Conservation (phyloP, 768 basidiomycete genomes). For the Boletus huronensis region DNA sequence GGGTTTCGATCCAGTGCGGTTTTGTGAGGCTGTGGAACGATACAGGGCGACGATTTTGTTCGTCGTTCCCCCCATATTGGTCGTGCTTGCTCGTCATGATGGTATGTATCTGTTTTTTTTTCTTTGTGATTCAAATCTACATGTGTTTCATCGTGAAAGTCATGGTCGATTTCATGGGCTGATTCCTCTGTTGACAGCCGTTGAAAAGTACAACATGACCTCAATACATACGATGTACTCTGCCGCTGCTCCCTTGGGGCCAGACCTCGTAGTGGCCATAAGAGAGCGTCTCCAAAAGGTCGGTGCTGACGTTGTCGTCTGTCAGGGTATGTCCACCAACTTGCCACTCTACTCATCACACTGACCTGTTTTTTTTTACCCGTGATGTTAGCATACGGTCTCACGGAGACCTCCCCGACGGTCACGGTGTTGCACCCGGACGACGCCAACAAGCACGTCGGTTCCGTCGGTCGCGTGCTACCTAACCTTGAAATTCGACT, state of each 20-base stretch:
- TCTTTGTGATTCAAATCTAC: not conserved
- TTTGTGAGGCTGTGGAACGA: slow-evolving; percentile 61
- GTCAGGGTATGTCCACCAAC: slow-evolving; percentile 44
- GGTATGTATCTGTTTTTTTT: slow-evolving; percentile 38
- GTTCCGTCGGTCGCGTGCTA: slow-evolving; percentile 65
- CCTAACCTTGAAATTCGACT: slow-evolving; percentile 76
- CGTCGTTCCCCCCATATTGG: slow-evolving; percentile 82
- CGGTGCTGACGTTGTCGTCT: slow-evolving; percentile 39
- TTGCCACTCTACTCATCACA: not conserved
- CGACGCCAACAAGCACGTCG: slow-evolving; percentile 47
- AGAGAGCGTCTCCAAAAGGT: slow-evolving; percentile 37
- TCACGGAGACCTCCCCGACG: slow-evolving; percentile 81
- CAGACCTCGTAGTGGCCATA: slow-evolving; percentile 54
- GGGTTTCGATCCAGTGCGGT: slow-evolving; percentile 67
- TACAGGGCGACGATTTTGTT: slow-evolving; percentile 58
- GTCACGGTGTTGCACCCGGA: slow-evolving; percentile 51
- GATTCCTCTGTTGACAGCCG: slow-evolving; percentile 35
- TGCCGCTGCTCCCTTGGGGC: slow-evolving; percentile 80
- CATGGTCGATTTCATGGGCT: not conserved
- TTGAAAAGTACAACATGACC: slow-evolving; percentile 64
- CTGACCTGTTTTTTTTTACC: not conserved
- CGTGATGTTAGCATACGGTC: slow-evolving; percentile 56
- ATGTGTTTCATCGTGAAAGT: not conserved
- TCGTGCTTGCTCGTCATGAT: slow-evolving; percentile 67
- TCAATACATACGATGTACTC: slow-evolving; percentile 56